Evolutionary conservation across 192 early-diverging fungal genomes (phyloP).

Genomic region (Phlyctochytrium planicorne): DNA sequence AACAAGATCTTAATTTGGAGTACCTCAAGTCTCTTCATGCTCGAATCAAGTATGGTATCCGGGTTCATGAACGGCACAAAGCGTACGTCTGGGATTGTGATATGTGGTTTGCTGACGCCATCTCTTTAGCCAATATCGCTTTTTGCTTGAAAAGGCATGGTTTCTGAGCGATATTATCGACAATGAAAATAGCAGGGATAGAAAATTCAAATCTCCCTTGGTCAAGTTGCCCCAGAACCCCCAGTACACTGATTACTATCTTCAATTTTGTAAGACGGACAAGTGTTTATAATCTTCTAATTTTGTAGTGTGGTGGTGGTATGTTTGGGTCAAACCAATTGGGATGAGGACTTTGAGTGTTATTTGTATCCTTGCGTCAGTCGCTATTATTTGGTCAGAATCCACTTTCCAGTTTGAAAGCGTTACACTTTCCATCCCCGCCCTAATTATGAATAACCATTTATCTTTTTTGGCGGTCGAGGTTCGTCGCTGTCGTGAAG

Average conservation of each 20-base stretch:
- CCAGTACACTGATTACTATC: not conserved
- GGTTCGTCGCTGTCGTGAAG: conserved; percentile 35
- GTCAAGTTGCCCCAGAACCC: conserved; percentile 13
- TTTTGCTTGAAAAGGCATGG: conserved; percentile 73
- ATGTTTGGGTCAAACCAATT: conserved; percentile 68
- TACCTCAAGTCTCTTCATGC: conserved; percentile 71
- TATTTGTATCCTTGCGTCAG: conserved; percentile 60
- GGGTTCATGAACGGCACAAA: conserved; percentile 69
- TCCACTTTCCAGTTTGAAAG: conserved; percentile 73
- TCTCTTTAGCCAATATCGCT: conserved; percentile 63
- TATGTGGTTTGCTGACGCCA: not conserved
- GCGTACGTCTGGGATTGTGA: conserved; percentile 50
- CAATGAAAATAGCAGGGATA: conserved; percentile 64
- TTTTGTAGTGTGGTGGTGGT: conserved; percentile 79
- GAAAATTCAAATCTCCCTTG: conserved; percentile 35
- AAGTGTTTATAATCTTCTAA: not conserved
- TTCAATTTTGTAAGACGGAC: not conserved
- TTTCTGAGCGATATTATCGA: conserved; percentile 79
- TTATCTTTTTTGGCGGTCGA: conserved; percentile 38
- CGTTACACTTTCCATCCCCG: conserved; percentile 69
- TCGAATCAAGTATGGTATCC: conserved; percentile 66
- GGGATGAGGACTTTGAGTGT: conserved; percentile 59
- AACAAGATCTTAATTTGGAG: conserved; percentile 49
- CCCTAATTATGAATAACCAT: conserved; percentile 46
- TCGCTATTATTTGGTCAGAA: conserved; percentile 89